These are phyloP conservation scores for Parathielavia hyrcaniae DNA, from an alignment of 495 filamentous ascomycete genomes.

Conservation along the genomic window DNA sequence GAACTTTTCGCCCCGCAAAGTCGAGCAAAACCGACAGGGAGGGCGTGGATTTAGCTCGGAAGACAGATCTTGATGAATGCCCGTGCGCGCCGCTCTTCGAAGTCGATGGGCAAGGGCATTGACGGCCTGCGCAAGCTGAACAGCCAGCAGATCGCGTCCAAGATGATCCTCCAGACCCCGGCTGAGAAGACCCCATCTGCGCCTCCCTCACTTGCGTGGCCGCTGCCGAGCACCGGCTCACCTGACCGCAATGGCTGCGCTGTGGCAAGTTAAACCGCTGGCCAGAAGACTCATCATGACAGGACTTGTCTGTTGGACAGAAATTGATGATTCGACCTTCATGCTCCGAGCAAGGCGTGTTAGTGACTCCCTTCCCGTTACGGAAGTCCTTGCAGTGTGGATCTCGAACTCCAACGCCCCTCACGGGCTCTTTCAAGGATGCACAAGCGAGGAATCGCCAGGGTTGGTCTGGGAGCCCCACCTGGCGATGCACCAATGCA, in stretches of 20 bases:
- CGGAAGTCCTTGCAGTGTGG: slow-evolving; percentile 1
- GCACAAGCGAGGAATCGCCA: neutral
- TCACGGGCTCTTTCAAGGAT: slow-evolving; percentile 2
- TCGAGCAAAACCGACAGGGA: slow-evolving; percentile 2
- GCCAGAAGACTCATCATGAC: neutral
- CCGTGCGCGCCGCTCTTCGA: slow-evolving; percentile 3
- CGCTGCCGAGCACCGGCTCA: neutral
- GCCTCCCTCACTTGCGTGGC: neutral
- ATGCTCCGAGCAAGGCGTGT: neutral
- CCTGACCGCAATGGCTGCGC: neutral
- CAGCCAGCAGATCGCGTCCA: neutral
- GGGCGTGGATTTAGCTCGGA: slow-evolving; percentile 4
- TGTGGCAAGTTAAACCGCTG: neutral
- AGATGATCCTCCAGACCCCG: neutral
- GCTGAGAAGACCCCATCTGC: slow-evolving; percentile 4
- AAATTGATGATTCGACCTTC: neutral
- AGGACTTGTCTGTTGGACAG: neutral
- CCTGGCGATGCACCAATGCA: slow-evolving; percentile 15
- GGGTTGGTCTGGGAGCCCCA: neutral
- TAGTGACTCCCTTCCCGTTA: slow-evolving; percentile 6
- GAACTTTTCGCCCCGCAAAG: slow-evolving; percentile 16
- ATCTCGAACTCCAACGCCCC: neutral
- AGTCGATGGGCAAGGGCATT: slow-evolving; percentile 1
- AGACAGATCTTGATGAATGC: slow-evolving; percentile 22
- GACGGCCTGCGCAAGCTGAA: slow-evolving; percentile 13